Evolutionary conservation across 371 early-diverging fungal genomes (phyloP).

Genomic region (Rhizomucor miehei): DNA sequence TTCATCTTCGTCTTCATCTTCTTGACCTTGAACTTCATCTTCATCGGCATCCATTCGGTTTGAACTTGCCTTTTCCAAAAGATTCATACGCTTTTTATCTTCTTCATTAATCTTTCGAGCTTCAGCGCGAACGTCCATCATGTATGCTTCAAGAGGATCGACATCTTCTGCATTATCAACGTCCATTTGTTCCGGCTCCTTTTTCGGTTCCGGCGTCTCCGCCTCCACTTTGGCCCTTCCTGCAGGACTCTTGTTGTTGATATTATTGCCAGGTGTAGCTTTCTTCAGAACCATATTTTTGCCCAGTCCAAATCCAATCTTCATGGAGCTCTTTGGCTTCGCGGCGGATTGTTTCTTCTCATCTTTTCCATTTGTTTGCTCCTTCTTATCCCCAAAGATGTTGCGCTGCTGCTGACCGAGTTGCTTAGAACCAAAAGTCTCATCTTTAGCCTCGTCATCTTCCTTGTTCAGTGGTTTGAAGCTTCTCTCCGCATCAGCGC

Average conservation of each 20-base stretch:
- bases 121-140: slow-evolving; percentile 79
- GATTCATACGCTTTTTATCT: slow-evolving; percentile 45
- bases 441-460: slow-evolving; percentile 20
- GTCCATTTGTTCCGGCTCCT: slow-evolving; percentile 15
- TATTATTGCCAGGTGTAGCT: slow-evolving; percentile 17
- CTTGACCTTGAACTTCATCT: slow-evolving; percentile 41
- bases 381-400: too few relatives aligned
- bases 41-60: slow-evolving; percentile 44
- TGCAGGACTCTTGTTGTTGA: slow-evolving; percentile 14
- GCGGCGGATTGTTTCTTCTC: slow-evolving; percentile 1
- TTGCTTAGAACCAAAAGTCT: slow-evolving; percentile 10
- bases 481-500: slow-evolving; percentile 20
- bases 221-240: neutral
- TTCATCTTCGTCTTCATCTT: slow-evolving; percentile 52
- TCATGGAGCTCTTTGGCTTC: neutral
- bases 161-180: slow-evolving; percentile 26
- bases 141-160: slow-evolving; percentile 84
- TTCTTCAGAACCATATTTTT: neutral
- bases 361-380: slow-evolving; percentile 5
- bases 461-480: slow-evolving; percentile 28
- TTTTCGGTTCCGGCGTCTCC: slow-evolving; percentile 9
- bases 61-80: slow-evolving; percentile 18
- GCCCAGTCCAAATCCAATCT: neutral
- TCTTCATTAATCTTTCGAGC: slow-evolving; percentile 69
- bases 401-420: slow-evolving; percentile 10